Conservation (phyloP, 805 yeast species). For the Ogataea thermomethanolica region DNA sequence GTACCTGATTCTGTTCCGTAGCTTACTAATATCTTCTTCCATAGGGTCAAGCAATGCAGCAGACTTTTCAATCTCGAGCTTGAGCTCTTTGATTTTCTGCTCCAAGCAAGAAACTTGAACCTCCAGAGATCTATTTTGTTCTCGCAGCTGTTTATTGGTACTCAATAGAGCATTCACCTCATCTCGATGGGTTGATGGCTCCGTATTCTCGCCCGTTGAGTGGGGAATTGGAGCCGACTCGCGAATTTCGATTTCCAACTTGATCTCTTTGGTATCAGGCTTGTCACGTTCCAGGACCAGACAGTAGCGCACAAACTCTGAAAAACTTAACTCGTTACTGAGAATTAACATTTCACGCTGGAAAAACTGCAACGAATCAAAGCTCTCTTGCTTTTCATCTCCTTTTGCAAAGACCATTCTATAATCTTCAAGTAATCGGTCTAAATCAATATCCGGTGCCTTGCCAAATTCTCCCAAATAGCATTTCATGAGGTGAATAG, state of each 20-base stretch:
- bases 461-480: not conserved
- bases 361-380: constrained; percentile 37
- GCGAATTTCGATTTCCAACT: not conserved
- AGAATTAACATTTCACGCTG: constrained; percentile 55
- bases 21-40: constrained; percentile 1
- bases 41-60: constrained; percentile 2
- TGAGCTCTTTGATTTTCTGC: not conserved
- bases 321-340: constrained; percentile 60
- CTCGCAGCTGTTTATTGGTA: not conserved
- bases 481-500: not conserved
- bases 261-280: constrained; percentile 32
- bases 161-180: not conserved
- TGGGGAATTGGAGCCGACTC: not conserved
- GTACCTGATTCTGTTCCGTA: not conserved
- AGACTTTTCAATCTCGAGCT: not conserved
- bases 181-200: too few relatives aligned
- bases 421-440: constrained; percentile 16
- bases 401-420: constrained; percentile 16
- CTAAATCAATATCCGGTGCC: constrained; percentile 3
- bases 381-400: constrained; percentile 8
- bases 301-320: constrained; percentile 46
- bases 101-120: not conserved
- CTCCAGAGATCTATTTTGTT: not conserved
- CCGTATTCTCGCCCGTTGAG: not conserved
- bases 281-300: constrained; percentile 21